These are phyloP conservation scores for Oryza officinalis DNA, from an alignment of 176 grass and related monocot genomes.

Conservation along the genomic window DNA sequence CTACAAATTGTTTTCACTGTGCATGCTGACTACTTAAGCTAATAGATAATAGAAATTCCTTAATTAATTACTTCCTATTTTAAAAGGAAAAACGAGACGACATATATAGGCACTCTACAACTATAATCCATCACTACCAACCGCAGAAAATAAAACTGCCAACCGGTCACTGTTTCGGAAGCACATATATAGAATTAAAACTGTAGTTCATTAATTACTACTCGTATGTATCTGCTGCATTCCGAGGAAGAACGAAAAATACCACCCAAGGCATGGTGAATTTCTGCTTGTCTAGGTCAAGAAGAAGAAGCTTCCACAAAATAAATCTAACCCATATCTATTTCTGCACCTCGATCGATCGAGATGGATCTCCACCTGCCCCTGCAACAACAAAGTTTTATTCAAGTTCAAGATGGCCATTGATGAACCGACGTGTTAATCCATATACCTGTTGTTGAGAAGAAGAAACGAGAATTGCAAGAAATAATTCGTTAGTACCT, in stretches of 20 bases:
- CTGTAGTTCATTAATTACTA: not conserved
- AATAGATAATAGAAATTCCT: too few relatives aligned
- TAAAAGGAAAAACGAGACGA: too few relatives aligned
- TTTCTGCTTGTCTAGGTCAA: not conserved
- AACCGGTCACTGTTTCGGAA: not conserved
- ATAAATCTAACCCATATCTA: not conserved
- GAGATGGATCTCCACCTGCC: not conserved
- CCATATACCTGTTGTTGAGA: not conserved
- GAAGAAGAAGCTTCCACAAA: not conserved
- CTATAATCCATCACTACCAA: too few relatives aligned
- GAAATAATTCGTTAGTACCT: not conserved
- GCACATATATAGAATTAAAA: not conserved
- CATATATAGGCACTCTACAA: too few relatives aligned
- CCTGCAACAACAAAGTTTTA: not conserved
- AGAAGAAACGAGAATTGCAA: not conserved
- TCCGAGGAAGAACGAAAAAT: not conserved
- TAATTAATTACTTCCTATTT: too few relatives aligned
- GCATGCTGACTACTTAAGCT: too few relatives aligned
- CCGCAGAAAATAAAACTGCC: too few relatives aligned
- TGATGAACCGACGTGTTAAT: not conserved
- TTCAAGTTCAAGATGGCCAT: not conserved
- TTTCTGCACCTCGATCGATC: not conserved
- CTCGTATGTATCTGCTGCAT: too few relatives aligned
- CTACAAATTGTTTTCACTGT: too few relatives aligned
- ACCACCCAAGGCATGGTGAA: fast-evolving